Evolutionary conservation across 495 filamentous ascomycete species (phyloP).

Genomic region (Parachaetomium inaequale): DNA sequence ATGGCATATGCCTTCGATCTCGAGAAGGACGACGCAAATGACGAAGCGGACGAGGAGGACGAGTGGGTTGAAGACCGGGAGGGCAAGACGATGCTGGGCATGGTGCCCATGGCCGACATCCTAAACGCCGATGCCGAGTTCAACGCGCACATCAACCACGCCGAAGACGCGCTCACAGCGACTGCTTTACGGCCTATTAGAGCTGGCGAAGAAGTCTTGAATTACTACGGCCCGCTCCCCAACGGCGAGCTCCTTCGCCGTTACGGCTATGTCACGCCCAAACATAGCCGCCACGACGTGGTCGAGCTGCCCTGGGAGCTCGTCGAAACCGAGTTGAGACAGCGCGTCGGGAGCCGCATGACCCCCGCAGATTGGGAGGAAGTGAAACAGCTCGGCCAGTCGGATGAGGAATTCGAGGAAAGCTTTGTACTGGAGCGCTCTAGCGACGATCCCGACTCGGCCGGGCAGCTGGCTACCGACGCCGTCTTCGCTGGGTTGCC

Average conservation of each 20-base stretch:
- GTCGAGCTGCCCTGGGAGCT: slow-evolving; percentile 64
- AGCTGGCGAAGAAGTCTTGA: slow-evolving; percentile 77
- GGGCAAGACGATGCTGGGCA: slow-evolving; percentile 62
- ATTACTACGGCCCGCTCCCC: slow-evolving; percentile 84
- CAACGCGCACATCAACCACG: slow-evolving; percentile 75
- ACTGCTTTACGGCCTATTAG: slow-evolving; percentile 61
- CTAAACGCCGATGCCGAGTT: slow-evolving; percentile 86
- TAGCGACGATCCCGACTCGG: slow-evolving; percentile 38
- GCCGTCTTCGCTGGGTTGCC: slow-evolving; percentile 35
- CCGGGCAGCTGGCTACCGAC: slow-evolving; percentile 29
- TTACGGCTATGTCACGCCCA: slow-evolving; percentile 82
- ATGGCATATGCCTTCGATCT: slow-evolving; percentile 97
- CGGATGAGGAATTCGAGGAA: slow-evolving; percentile 42
- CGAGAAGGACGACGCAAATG: slow-evolving; percentile 44
- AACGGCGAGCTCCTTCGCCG: slow-evolving; percentile 77
- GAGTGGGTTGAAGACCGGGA: slow-evolving; percentile 67
- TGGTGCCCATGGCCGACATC: slow-evolving; percentile 91
- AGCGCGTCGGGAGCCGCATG: slow-evolving; percentile 37
- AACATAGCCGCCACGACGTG: slow-evolving; percentile 76
- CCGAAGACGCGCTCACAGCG: slow-evolving; percentile 60
- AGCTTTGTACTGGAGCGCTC: slow-evolving; percentile 45
- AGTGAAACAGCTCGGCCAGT: slow-evolving; percentile 22
- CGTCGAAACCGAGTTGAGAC: slow-evolving; percentile 44
- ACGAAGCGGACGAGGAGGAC: slow-evolving; percentile 53
- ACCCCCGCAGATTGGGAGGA: slow-evolving; percentile 43